phyloP scores from a whole-genome alignment of 1,284 basidiomycete species.

The Caloboletus inedulis region DNA sequence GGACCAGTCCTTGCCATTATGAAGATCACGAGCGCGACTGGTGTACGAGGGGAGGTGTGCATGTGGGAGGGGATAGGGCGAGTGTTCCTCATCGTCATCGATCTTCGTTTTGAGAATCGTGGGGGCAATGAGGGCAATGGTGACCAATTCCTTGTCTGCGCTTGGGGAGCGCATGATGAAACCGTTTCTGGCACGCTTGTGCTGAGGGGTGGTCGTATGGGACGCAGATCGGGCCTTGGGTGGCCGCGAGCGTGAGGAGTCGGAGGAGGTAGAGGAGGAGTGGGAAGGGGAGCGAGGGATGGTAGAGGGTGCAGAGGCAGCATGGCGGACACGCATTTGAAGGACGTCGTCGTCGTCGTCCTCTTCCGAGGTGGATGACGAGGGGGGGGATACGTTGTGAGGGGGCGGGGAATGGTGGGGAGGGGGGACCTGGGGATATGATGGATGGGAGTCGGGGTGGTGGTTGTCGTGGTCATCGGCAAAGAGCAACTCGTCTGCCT shows the following conservation, averaged over 20 bases:
- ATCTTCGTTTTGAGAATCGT: constrained; percentile 84
- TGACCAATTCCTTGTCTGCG: constrained; percentile 61
- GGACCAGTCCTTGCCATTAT: constrained; percentile 8
- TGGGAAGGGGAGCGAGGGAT: constrained; percentile 26
- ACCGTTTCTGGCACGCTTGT: constrained; percentile 7
- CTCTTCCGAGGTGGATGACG: constrained; percentile 35
- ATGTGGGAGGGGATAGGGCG: constrained; percentile 11
- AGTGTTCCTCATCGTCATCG: constrained; percentile 39
- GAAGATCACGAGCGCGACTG: neutral
- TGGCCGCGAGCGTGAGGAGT: constrained; percentile 34
- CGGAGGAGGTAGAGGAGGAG: constrained; percentile 38
- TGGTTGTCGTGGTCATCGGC: constrained; percentile 26
- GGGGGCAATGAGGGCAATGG: constrained; percentile 93
- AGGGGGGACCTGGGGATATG: constrained; percentile 15
- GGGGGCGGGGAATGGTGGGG: constrained; percentile 25
- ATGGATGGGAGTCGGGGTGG: constrained; percentile 15
- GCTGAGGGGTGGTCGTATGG: neutral
- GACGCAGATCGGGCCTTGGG: constrained; percentile 17
- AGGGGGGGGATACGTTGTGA: constrained; percentile 31
- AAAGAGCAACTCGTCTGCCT: constrained; percentile 36
- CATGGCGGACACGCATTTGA: constrained; percentile 27
- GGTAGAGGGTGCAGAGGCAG: constrained; percentile 8
- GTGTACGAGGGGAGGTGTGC: constrained; percentile 11
- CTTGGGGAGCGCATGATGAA: constrained; percentile 39
- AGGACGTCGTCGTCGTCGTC: constrained; percentile 33